Evolutionary conservation across 192 early-diverging fungal species (phyloP), one percentile per base, ranked within the genome.

Genomic region (Kappamyces sp.): DNA sequence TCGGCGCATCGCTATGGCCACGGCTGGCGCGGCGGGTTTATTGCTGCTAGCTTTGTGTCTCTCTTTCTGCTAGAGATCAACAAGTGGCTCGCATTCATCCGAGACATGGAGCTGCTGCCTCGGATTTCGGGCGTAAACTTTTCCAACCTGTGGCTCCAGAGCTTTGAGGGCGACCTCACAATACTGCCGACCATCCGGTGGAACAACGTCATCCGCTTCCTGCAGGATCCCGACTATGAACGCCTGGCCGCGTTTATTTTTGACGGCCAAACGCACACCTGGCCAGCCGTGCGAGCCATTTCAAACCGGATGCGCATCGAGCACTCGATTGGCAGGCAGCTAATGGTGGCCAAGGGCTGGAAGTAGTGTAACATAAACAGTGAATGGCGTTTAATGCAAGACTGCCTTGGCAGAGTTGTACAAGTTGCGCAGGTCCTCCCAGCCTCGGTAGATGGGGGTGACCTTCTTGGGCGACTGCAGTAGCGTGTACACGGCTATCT

Each of bases 111-210:
- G 52, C 68, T 98, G 13, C 66, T 93, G 39, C 94, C 94, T 2
- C 75, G 74, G 38, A 51, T 90, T 39, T 73, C 87, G 60, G 76
- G 79, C 49, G 87, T 87, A 49, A 88, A 94, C 69, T 83, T 90
- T 77, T 86, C 87, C 33, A 80, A 77, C 52, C 70, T 97, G 2
- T 94, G 86, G 82, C 70, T 92, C 54, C 94, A 97, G 66, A 84
- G 84, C 61, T 93, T 94, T 74, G 88, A 93, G 51, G 94, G 92
- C 15, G 78, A 81, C 55, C 78, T 91, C 23, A 97, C 91, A 0
- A 88, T 97, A 43, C 65, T 91, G 32, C 58, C 66, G 10, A 43
- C 43, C 10, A 43, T 47, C 10, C 38, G 44, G 3, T 5, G 46
- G 5, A 59, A 15, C 8, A 58, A 40, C 36, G 10, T 10, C n/a